Evolutionary conservation across 202 grass and related monocot species (phyloP).

Genomic region (Hordeum pubiflorum): DNA sequence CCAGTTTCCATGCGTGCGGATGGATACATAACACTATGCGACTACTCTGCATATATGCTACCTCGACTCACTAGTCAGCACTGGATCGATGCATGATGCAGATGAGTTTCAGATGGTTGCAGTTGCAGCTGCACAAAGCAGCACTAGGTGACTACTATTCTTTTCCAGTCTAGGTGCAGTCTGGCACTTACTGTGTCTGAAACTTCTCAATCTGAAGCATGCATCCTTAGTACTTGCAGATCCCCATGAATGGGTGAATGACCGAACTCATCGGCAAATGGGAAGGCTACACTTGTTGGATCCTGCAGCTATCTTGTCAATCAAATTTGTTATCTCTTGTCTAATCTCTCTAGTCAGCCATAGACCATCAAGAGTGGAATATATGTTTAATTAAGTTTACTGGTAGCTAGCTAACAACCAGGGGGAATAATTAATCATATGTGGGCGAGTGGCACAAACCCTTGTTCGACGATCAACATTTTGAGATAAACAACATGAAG

Average conservation of each 20-base stretch:
- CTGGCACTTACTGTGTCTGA: not conserved
- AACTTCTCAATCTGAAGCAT: not conserved
- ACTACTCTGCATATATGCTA: too few relatives aligned
- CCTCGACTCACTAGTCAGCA: too few relatives aligned
- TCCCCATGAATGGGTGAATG: slow-evolving; percentile 14
- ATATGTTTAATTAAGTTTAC: slow-evolving; percentile 11
- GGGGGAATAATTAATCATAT: slow-evolving; percentile 33
- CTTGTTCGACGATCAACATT: not conserved
- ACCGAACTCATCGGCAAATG: not conserved
- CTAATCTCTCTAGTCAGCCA: slow-evolving; percentile 23
- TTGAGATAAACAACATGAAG: not conserved
- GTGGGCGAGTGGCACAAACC: slow-evolving; percentile 7
- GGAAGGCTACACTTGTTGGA: slow-evolving; percentile 8
- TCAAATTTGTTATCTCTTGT: slow-evolving; percentile 21
- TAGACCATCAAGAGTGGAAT: slow-evolving; percentile 2
- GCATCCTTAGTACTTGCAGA: not conserved
- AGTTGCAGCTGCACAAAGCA: not conserved
- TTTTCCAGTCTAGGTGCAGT: not conserved
- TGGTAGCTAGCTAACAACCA: slow-evolving; percentile 9
- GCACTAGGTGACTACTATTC: not conserved
- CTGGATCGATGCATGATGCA: not conserved
- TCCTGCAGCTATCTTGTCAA: slow-evolving; percentile 12
- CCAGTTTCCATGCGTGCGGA: too few relatives aligned
- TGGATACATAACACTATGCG: not conserved
- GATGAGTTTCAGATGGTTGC: not conserved